phyloP scores from a whole-genome alignment of 371 early-diverging fungal species.

The Mortierella sp. region DNA sequence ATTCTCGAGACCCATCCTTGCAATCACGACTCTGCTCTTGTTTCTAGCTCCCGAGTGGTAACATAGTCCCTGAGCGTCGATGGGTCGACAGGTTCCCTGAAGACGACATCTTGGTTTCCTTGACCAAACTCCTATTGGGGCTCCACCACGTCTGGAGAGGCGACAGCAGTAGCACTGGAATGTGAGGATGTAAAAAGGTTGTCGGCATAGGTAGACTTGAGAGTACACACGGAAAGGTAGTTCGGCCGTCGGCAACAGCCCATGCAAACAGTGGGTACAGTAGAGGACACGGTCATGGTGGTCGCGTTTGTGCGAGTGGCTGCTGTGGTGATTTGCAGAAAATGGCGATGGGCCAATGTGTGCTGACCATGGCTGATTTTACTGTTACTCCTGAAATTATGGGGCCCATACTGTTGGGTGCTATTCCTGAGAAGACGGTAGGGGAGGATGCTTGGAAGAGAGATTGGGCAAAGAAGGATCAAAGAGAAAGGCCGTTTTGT shows the following conservation, averaged over 20 bases:
- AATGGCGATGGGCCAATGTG: too few species aligned
- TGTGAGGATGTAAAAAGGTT: constrained; percentile 25
- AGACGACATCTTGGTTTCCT: constrained; percentile 47
- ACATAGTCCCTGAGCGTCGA: constrained; percentile 50
- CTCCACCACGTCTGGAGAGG: constrained; percentile 42
- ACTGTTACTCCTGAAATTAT: too few species aligned
- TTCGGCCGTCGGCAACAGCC: constrained; percentile 33
- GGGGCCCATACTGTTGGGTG: too few species aligned
- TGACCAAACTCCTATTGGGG: constrained; percentile 35
- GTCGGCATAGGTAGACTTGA: constrained; percentile 36
- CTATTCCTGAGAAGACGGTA: too few species aligned
- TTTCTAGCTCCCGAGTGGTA: constrained; percentile 46
- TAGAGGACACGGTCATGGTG: constrained; percentile 33
- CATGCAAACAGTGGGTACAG: constrained; percentile 39
- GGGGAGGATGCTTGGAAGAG: too few species aligned
- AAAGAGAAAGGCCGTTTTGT: too few species aligned
- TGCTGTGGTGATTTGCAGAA: neutral
- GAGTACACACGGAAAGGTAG: constrained; percentile 47
- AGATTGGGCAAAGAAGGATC: too few species aligned
- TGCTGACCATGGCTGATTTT: neutral
- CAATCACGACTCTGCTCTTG: constrained; percentile 49
- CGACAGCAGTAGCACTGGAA: constrained; percentile 42
- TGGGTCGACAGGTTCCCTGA: constrained; percentile 40
- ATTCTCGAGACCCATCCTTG: constrained; percentile 40
- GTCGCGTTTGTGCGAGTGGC: constrained; percentile 14